phyloP scores from a whole-genome alignment of 352 stramenopile species.

The Elongisporangium prolatum region DNA sequence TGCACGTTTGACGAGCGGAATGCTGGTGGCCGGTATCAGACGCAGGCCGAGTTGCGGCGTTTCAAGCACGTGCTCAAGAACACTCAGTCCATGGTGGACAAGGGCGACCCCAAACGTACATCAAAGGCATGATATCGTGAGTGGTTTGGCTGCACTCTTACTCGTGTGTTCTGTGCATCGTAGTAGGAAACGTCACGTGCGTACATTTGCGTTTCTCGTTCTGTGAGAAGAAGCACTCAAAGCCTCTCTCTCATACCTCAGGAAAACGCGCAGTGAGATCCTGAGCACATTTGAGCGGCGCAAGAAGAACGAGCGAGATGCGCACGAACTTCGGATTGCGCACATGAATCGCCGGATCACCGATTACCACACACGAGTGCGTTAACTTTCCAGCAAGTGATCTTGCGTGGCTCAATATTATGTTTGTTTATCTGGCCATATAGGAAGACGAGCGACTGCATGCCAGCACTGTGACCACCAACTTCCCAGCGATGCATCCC shows the following conservation, averaged over 20 bases:
- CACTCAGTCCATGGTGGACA: conserved; percentile 43
- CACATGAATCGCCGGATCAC: conserved; percentile 82
- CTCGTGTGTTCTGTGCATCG: too few species aligned
- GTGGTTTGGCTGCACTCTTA: background rate
- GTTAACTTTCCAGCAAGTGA: conserved; percentile 4
- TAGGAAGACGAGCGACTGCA: conserved; percentile 65
- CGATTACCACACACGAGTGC: conserved; percentile 69
- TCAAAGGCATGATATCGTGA: too few species aligned
- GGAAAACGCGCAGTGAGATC: conserved; percentile 39
- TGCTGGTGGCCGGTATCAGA: conserved; percentile 65
- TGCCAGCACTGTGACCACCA: conserved; percentile 58
- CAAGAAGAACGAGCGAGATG: conserved; percentile 48
- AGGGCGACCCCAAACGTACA: conserved; percentile 21
- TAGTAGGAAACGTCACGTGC: conserved; percentile 40
- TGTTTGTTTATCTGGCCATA: background rate
- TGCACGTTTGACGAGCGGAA: conserved; percentile 79
- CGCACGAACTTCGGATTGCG: conserved; percentile 59
- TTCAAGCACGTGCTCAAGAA: conserved; percentile 70
- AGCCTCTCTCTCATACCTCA: conserved; percentile 7
- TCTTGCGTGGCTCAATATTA: background rate
- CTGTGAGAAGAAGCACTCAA: conserved; percentile 8
- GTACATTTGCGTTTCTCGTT: too few species aligned
- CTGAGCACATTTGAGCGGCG: conserved; percentile 53
- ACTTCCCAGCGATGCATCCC: conserved; percentile 81
- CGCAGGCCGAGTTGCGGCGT: conserved; percentile 63